Base-by-base conservation (phyloP, 176 grass and related monocot genomes). In the Otatea glauca region DNA sequence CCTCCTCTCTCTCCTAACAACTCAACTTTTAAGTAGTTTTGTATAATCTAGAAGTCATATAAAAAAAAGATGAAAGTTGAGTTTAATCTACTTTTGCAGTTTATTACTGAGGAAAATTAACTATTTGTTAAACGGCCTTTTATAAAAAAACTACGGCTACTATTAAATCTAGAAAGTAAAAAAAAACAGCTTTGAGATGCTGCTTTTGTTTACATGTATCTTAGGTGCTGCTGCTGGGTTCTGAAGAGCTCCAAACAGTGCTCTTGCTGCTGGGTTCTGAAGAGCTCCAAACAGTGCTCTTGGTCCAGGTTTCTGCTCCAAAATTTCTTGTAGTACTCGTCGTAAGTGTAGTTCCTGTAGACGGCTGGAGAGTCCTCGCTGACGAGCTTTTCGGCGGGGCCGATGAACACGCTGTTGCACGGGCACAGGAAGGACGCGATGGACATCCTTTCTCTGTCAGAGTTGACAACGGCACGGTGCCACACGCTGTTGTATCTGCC, bases 251-350 rank as follows among this genome's bases (percentile, higher is more conserved):
- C 92, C 41, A 94, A 21, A 71, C 90, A 94, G 63, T 94, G 92
- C 25, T 94, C 90, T 7, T 92, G 82, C 15, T 4, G 59, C 25
- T 77, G 68, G 49, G 74, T 84, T 67, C 85, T 94, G 85, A 94
- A 94, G 43, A 92, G 85, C 43, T 94, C 92, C 41, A 94, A 21
- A 71, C 90, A 94, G 63, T 94, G 92, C 25, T 94, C 90, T 7
- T 92, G 82, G 66, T 94, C 92, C 65, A 94, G 64, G 49, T 92
- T 94, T 21, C 92, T 83, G 87, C 92, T 94, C 90, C 92, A 94
- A 44, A 94, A 92, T 62, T 90, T 94, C 79, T 74, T 83, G 92
- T 94, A 94, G 65, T 94, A 94, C 70, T 94, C 90, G 9, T 85
- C 92, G 34, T 94, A 94, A 7, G 92, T 94, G 88, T 90, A 94